Evolutionary conservation across 768 basidiomycete species (phyloP).

Genomic region (Cystobasidium tubakii): DNA sequence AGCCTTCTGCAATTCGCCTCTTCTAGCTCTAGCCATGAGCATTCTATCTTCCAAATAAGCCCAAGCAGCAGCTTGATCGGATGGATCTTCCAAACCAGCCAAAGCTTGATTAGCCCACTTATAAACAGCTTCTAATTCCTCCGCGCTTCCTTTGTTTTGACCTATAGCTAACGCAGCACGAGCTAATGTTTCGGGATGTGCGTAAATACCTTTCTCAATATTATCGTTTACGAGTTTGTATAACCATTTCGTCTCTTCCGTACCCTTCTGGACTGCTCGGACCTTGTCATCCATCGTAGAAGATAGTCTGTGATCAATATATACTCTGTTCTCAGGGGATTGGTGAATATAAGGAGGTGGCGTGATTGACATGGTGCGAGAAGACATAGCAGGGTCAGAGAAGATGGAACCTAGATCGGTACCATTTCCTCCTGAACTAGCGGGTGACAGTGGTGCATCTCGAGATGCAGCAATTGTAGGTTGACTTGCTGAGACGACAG

Average conservation of each 20-base stretch:
- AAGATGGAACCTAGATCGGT: slow-evolving; percentile 29
- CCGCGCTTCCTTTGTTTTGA: neutral
- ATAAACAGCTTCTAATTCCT: slow-evolving; percentile 11
- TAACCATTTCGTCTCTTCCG: neutral
- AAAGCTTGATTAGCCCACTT: slow-evolving; percentile 16
- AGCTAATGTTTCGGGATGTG: slow-evolving; percentile 28
- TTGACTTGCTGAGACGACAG: neutral
- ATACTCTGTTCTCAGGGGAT: neutral
- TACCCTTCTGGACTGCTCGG: neutral
- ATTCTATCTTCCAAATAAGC: slow-evolving; percentile 76
- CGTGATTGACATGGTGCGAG: slow-evolving; percentile 16
- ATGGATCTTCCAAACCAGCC: neutral
- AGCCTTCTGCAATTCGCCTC: slow-evolving; percentile 70
- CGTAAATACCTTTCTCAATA: slow-evolving; percentile 2
- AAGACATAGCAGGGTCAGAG: slow-evolving; percentile 25
- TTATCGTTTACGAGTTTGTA: slow-evolving; percentile 5
- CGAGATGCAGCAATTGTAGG: neutral
- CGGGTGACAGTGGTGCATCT: neutral
- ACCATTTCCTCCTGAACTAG: neutral
- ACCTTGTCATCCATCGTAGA: slow-evolving; percentile 13
- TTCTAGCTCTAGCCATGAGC: slow-evolving; percentile 77
- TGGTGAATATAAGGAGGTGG: neutral
- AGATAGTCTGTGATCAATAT: neutral
- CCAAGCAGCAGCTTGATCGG: slow-evolving; percentile 60
- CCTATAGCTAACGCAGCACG: neutral